phyloP scores from a whole-genome alignment of 257 asterid genomes.

The Solanum dulcamara region DNA sequence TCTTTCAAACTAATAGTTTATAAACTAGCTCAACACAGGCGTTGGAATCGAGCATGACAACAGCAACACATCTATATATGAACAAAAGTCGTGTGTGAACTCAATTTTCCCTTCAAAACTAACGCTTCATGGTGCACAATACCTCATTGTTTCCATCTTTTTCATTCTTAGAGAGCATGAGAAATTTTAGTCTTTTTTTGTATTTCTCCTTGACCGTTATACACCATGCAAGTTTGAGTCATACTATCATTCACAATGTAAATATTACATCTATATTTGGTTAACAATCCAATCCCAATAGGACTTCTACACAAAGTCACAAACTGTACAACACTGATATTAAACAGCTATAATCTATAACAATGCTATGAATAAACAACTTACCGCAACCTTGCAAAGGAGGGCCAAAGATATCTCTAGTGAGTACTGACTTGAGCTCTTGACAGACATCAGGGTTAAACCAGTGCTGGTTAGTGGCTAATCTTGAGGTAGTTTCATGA shows the following conservation, averaged over 20 bases:
- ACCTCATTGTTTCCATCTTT: not conserved
- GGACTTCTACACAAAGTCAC: not conserved
- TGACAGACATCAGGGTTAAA: conserved; percentile 50
- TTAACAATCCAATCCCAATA: not conserved
- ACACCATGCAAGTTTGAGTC: not conserved
- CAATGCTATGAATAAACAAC: conserved; percentile 6
- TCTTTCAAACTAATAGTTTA: not conserved
- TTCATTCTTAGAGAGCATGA: not conserved
- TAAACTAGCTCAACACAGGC: not conserved
- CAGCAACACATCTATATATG: not conserved
- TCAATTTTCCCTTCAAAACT: not conserved
- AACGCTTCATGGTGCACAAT: not conserved
- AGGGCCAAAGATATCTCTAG: conserved; percentile 57
- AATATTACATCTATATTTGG: not conserved
- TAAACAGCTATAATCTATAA: too few relatives aligned
- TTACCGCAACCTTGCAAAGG: conserved; percentile 69
- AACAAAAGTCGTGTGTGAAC: not conserved
- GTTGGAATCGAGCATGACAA: not conserved
- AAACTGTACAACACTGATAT: too few relatives aligned
- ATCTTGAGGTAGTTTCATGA: conserved; percentile 65
- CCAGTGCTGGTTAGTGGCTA: conserved; percentile 57
- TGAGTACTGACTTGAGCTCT: conserved; percentile 48
- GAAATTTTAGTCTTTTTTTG: not conserved
- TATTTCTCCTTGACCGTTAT: not conserved
- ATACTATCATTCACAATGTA: not conserved